Evolutionary conservation across 2,329 filamentous ascomycete genomes (phyloP).

Genomic region (Hypocrella siamensis): DNA sequence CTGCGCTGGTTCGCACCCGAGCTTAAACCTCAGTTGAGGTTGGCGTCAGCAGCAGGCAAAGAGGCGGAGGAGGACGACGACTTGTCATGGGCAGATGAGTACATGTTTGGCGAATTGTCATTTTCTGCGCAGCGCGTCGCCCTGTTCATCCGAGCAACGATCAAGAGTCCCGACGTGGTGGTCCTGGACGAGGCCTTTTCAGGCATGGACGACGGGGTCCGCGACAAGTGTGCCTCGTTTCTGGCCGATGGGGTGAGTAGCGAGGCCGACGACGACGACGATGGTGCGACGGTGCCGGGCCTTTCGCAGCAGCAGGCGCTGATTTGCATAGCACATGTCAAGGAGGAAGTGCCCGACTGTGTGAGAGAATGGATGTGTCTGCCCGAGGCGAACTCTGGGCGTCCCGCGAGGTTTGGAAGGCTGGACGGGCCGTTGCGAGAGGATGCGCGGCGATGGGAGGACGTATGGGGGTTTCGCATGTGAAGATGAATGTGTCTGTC

Average conservation of each 20-base stretch:
- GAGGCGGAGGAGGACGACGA: constrained; percentile 8
- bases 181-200: constrained; percentile 81
- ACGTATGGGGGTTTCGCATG: constrained; percentile 50
- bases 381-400: constrained; percentile 54
- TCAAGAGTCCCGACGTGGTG: constrained; percentile 68
- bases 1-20: constrained; percentile 68
- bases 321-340: constrained; percentile 82
- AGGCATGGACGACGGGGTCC: constrained; percentile 63
- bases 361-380: constrained; percentile 77
- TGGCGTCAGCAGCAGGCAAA: not conserved
- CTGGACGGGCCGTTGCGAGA: constrained; percentile 45
- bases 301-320: constrained; percentile 60
- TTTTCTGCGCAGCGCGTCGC: constrained; percentile 75
- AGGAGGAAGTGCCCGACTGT: constrained; percentile 75
- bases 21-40: constrained; percentile 38
- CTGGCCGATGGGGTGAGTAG: constrained; percentile 46
- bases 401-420: constrained; percentile 46
- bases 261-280: constrained; percentile 20
- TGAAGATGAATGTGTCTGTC: constrained; percentile 2
- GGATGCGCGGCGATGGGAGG: constrained; percentile 42
- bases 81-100: constrained; percentile 48
- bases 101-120: constrained; percentile 56
- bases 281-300: constrained; percentile 38
- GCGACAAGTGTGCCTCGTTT: constrained; percentile 80
- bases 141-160: constrained; percentile 66